Conservation (phyloP, 2,329 filamentous ascomycete species). For the Trichoderma breve region DNA sequence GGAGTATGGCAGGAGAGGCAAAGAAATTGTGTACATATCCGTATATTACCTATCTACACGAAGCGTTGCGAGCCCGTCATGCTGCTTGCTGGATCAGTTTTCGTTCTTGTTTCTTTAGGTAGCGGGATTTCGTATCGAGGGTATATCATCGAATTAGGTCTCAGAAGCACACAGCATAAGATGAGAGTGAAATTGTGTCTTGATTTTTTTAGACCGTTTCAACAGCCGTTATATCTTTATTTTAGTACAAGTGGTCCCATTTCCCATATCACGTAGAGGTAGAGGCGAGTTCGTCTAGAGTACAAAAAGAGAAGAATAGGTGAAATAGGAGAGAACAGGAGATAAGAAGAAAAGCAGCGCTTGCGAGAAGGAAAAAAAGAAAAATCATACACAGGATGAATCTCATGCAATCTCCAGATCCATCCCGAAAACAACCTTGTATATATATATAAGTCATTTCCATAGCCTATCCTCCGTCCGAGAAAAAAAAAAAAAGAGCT, state of each 20-base stretch:
- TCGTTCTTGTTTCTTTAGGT: too few species aligned
- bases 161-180: neutral
- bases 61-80: neutral
- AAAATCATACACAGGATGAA: conserved; percentile 10
- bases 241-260: neutral
- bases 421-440: neutral
- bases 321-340: neutral
- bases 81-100: neutral
- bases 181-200: neutral
- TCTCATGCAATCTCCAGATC: neutral
- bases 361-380: neutral
- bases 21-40: neutral
- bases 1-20: neutral
- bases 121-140: neutral
- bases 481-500: neutral
- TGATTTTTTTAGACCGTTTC: neutral
- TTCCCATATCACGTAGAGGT: conserved; percentile 1
- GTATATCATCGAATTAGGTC: neutral
- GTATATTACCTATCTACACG: neutral
- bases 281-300: conserved; percentile 19
- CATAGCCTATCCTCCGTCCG: neutral
- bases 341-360: neutral
- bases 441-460: neutral
- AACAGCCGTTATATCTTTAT: neutral
- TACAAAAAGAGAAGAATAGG: neutral